Base-by-base conservation (phyloP, 2,329 filamentous ascomycete species). In the Trichoderma guizhouense region DNA sequence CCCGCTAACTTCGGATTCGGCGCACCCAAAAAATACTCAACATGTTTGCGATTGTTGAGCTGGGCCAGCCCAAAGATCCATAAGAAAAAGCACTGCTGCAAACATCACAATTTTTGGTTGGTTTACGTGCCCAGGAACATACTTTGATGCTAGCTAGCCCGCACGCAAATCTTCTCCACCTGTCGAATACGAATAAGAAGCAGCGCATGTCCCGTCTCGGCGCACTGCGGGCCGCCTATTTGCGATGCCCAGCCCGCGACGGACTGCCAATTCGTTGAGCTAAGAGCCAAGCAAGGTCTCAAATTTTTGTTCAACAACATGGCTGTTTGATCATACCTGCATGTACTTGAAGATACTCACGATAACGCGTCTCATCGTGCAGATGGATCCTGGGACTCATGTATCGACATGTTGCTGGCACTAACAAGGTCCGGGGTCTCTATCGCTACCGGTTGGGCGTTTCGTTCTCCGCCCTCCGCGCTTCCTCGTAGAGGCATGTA, bases 1-100 rank as follows among this genome's bases (percentile, higher is more conserved):
- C 21, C 55, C 67, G 57, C 67, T 60, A 32, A n/a, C 36, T 57
- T 62, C 26, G 39, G 15, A 34, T 69, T 62, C 53, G 57, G 28
- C 43, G 26, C 62, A 14, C 28, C 26, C 62, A 62, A 62, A 63
- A 55, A 39, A 39, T 39, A 39, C 67, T 69, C 67, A 69, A 69
- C 67, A 69, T 69, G 26, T 57, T 69, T 64, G 62, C 67, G 67
- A 69, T 69, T 69, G 67, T 69, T 69, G 67, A 51, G 67, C 36
- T 62, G 61, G 12, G 12, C 21, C 24, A 36, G 26, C n/a, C n/a
- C 53, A 57, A 57, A 28, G 53, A 30, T 28, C 53, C 26, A 18
- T 18, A 51, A 47, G 18, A 47, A n/a, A 39, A n/a, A 43, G 39
- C 39, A 14, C 43, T 21, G 43, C 47, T 24, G 47, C 47, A 53